Percentiles rank a stretch among this genome's conserved stretches.
Evolutionary conservation across 225 moss, liverwort and hornwort genomes (phyloP).

Genomic region (Anthoceros angustus): DNA sequence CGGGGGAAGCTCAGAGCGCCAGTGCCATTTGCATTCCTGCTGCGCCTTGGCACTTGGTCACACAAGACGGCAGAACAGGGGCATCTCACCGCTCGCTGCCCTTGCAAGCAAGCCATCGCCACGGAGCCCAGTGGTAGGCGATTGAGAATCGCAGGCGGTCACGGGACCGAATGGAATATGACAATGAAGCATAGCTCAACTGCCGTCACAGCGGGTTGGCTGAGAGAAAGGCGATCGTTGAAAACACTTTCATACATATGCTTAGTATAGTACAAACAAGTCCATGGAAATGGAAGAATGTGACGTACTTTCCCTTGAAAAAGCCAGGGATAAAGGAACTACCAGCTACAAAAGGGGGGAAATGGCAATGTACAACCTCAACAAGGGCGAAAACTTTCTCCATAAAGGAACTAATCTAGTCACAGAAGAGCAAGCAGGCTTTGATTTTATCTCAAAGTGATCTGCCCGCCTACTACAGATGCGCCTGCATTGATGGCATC

Average conservation of each 20-base stretch:
- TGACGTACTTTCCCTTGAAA: no score
- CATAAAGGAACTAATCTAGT: background rate
- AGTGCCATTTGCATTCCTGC: background rate
- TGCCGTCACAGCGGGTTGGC: no score
- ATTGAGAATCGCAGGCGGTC: background rate
- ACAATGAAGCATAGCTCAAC: background rate
- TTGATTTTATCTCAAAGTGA: background rate
- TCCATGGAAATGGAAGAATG: no score
- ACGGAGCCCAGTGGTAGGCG: background rate
- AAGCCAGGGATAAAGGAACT: no score
- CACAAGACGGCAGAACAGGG: background rate
- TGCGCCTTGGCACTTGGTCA: background rate
- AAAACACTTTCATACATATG: no score
- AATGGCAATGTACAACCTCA: no score
- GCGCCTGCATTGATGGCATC: conserved; percentile 41
- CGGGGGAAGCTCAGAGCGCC: background rate
- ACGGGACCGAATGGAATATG: background rate
- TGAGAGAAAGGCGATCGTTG: no score
- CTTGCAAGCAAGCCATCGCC: background rate
- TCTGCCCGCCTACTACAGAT: background rate
- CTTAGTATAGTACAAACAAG: no score
- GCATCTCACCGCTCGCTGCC: background rate
- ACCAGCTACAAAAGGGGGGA: no score
- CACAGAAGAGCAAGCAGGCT: background rate
- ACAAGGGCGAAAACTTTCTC: no score